These are phyloP conservation scores for Xenoacremonium recifei DNA, from an alignment of 2,329 filamentous ascomycete genomes.

Conservation along the genomic window DNA sequence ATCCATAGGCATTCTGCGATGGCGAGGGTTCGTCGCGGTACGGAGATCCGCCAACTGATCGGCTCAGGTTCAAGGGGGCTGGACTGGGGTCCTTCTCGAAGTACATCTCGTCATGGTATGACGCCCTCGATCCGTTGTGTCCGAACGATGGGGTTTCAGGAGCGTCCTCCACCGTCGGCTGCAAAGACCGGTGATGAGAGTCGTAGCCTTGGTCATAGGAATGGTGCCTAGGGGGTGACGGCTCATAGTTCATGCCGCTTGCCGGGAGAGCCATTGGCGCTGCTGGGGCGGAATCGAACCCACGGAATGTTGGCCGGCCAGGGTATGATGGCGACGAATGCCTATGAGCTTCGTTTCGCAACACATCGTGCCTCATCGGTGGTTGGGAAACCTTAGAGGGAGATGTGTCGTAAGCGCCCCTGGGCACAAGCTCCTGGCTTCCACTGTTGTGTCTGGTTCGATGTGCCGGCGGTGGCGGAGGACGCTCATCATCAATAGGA, in stretches of 20 bases:
- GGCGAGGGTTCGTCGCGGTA: slow-evolving; percentile 23
- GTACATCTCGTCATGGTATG: slow-evolving; percentile 35
- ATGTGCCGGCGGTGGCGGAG: slow-evolving; percentile 58
- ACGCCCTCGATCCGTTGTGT: slow-evolving; percentile 21
- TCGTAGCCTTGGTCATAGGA: slow-evolving; percentile 51
- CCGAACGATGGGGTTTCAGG: slow-evolving; percentile 48
- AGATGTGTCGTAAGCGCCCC: slow-evolving; percentile 39
- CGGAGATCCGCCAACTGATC: slow-evolving; percentile 24
- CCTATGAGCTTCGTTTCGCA: slow-evolving; percentile 57
- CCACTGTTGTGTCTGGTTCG: slow-evolving; percentile 46
- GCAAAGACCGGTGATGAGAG: slow-evolving; percentile 50
- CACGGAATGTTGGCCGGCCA: slow-evolving; percentile 52
- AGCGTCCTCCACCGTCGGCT: slow-evolving; percentile 63
- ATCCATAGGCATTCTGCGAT: slow-evolving; percentile 17
- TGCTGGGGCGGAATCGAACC: slow-evolving; percentile 47
- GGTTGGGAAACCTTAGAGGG: slow-evolving; percentile 44
- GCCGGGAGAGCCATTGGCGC: slow-evolving; percentile 26
- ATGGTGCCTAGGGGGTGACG: slow-evolving; percentile 43
- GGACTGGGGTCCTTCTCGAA: slow-evolving; percentile 41
- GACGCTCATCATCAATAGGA: slow-evolving; percentile 42
- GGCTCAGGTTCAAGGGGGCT: slow-evolving; percentile 44
- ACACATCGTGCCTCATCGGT: slow-evolving; percentile 58
- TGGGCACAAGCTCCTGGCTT: slow-evolving; percentile 40
- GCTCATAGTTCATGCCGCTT: slow-evolving; percentile 32
- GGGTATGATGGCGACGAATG: slow-evolving; percentile 50